These are phyloP conservation scores for Diaporthe ampelina DNA, from an alignment of 2,329 filamentous ascomycete genomes.

Conservation along the genomic window DNA sequence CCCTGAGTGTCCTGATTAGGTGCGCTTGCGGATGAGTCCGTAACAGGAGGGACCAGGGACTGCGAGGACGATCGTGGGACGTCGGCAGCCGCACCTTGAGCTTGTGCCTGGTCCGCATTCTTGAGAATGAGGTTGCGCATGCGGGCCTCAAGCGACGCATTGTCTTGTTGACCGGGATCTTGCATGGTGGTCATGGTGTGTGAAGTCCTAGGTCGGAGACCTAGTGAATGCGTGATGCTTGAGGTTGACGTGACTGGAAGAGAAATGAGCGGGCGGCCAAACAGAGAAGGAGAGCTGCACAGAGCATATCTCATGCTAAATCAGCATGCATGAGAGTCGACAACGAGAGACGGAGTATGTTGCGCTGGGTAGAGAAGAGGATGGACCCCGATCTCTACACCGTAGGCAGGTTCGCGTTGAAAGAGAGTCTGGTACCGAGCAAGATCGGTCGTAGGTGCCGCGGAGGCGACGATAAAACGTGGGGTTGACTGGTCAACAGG, in stretches of 20 bases:
- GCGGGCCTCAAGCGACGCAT: slow-evolving; percentile 44
- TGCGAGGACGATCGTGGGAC: slow-evolving; percentile 19
- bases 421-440: neutral
- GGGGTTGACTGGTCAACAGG: slow-evolving; percentile 5
- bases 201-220: neutral
- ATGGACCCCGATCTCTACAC: neutral
- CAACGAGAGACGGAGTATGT: neutral
- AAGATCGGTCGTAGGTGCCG: neutral
- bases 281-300: neutral
- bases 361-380: neutral
- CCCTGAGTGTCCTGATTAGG: slow-evolving; percentile 7
- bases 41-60: neutral
- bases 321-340: neutral
- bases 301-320: neutral
- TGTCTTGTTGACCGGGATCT: slow-evolving; percentile 34
- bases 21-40: slow-evolving; percentile 3
- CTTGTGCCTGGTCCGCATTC: slow-evolving; percentile 40
- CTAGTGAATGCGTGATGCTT: neutral
- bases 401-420: neutral
- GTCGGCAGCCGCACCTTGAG: neutral
- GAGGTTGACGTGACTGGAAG: neutral
- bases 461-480: slow-evolving; percentile 2
- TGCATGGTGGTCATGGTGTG: slow-evolving; percentile 31
- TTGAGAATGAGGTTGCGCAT: slow-evolving; percentile 45
- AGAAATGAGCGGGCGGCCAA: neutral